These are phyloP conservation scores for Picea abies DNA, from an alignment of 83 land plant genomes.

Conservation along the genomic window DNA sequence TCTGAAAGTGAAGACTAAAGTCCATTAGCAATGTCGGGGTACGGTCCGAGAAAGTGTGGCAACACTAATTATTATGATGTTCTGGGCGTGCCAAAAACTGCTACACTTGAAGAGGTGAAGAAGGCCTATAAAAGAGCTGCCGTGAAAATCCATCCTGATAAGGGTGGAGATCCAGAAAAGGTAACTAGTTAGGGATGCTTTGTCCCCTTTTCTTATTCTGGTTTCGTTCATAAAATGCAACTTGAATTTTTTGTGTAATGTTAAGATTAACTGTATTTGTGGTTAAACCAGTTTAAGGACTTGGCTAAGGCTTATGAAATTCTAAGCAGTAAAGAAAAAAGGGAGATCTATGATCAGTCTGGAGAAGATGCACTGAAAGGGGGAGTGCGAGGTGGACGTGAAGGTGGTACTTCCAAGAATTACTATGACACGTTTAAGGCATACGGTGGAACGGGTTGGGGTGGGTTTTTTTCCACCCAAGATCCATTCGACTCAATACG, in stretches of 20 bases:
- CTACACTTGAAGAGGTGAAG: conserved; percentile 55
- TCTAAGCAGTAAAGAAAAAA: conserved; percentile 80
- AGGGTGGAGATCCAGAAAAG: conserved; percentile 73
- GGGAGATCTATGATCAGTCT: conserved; percentile 70
- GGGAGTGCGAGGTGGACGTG: conserved; percentile 57
- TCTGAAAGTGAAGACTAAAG: background rate
- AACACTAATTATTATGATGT: conserved; percentile 58
- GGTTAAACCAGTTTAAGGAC: conserved; percentile 63
- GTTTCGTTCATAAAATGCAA: background rate
- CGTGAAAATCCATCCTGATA: conserved; percentile 67
- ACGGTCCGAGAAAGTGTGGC: conserved; percentile 49
- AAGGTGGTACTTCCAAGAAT: conserved; percentile 54
- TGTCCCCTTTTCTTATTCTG: background rate
- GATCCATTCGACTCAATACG: too few relatives aligned
- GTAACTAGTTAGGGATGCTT: conserved; percentile 11
- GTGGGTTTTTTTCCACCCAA: too few relatives aligned
- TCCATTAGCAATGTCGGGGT: conserved; percentile 35
- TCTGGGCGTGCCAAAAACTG: conserved; percentile 56
- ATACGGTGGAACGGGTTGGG: conserved; percentile 48
- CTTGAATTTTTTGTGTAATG: background rate
- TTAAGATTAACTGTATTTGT: too few relatives aligned
- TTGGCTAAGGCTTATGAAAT: conserved; percentile 87
- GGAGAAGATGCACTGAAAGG: conserved; percentile 87
- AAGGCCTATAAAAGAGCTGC: conserved; percentile 64
- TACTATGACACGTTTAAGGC: conserved; percentile 79